A percentile compares a stretch with the other conserved stretches of the same genome.
These are phyloP conservation scores for Stagonosporopsis rhizophila DNA, from an alignment of 2,329 filamentous ascomycete species.

Conservation along the genomic window DNA sequence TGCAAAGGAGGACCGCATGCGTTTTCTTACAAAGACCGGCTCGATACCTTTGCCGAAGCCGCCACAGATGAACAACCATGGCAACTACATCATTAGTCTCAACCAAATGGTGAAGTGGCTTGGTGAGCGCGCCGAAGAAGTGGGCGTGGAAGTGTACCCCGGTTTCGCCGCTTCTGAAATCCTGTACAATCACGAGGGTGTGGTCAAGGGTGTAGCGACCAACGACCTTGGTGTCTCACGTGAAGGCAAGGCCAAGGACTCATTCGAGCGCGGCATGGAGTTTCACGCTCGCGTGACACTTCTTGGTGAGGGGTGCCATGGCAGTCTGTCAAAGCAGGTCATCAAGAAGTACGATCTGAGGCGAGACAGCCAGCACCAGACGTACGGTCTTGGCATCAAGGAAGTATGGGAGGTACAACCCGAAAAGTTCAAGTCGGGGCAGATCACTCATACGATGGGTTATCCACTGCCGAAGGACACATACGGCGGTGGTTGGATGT, in stretches of 20 bases:
- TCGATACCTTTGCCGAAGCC: conserved; percentile 84
- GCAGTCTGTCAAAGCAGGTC: conserved; percentile 92
- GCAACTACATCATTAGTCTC: conserved; percentile 95
- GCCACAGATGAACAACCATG: conserved; percentile 97
- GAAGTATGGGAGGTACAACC: conserved; percentile 97
- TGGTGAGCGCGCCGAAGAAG: conserved; percentile 92
- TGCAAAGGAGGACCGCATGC: conserved; percentile 85
- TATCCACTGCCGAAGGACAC: conserved; percentile 88
- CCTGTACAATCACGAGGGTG: conserved; percentile 83
- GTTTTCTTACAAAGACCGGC: conserved; percentile 83
- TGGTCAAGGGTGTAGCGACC: conserved; percentile 91
- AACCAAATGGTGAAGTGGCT: conserved; percentile 97
- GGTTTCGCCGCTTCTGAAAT: conserved; percentile 95
- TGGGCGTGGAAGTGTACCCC: conserved; percentile 94
- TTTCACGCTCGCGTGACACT: conserved; percentile 93
- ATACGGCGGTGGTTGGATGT: conserved; percentile 99
- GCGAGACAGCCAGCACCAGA: conserved; percentile 89
- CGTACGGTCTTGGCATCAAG: conserved; percentile 92
- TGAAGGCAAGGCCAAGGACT: conserved; percentile 84
- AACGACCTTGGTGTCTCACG: conserved; percentile 89
- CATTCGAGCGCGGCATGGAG: conserved; percentile 96
- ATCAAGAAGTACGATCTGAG: conserved; percentile 93
- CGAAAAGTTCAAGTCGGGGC: conserved; percentile 86
- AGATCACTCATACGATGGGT: conserved; percentile 88
- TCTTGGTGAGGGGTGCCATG: conserved; percentile 94